Evolutionary conservation across 768 basidiomycete genomes (phyloP), one percentile per base, ranked within the genome.

Genomic region (Phylloporus sp.): DNA sequence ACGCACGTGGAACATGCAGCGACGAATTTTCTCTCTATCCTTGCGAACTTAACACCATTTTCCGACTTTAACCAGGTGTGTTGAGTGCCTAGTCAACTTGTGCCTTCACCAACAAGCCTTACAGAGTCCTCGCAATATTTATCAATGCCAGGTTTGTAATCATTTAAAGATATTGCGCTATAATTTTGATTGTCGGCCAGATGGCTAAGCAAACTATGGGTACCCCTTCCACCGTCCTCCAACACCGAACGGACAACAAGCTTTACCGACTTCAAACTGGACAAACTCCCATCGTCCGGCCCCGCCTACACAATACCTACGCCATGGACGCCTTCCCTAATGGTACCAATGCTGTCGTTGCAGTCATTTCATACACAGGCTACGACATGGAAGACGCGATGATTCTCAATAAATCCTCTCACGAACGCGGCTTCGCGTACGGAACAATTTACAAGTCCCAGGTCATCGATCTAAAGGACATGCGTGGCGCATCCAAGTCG

Each of bases 161-260:
- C 10, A 21, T 36, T 17, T 14, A 28, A 23, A 24, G n/a, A 14
- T 35, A 23, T 34, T 37, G 9, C 34, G 17, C 17, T 26, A 23
- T 31, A 34, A 38, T 21, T 21, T 40, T 55, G 40, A 65, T 23
- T 11, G 15, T 37, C 37, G 14, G 18, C 44, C 65, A 98, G 86
- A 99, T 99, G 96, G 93, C 94, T 65, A 99, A 99, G 74, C 96
- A 99, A 81, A 88, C 90, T 3, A 99, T 99, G 96, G 96, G 96
- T 22, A 98, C 96, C 17, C 95, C 96, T 2, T 84, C 92, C 26
- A 97, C 94, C 3, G 87, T 92, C 6, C 66, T 98, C 32, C 79
- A 80, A 57, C 90, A 93, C 60, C 80, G 96, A 49, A 98, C 96
- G 9, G 96, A 99, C 69, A 98, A 98, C 74, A 99, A 98, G 69